Base-by-base conservation (phyloP, 257 asterid species). In the Nicotiana obtusifolia region DNA sequence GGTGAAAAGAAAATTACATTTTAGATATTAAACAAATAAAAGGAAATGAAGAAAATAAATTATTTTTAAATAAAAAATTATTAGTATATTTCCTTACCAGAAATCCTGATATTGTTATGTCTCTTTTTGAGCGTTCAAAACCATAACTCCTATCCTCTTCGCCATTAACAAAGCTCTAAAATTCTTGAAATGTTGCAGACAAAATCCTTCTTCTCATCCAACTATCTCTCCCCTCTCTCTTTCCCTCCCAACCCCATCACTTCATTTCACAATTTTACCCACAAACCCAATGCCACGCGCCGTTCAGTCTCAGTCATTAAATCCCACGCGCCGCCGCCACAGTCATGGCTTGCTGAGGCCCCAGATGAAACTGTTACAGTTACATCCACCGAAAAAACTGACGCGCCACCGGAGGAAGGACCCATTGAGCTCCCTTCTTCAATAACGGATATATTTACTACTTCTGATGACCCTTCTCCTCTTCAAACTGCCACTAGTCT, bases 401-500 rank as follows among this genome's bases (percentile, higher is more conserved):
- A 57, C 24, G 60, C 53, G 57, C 44, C 89, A 16, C 80, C 15
- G 67, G 82, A 81, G 41, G 95, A 87, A 62, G 98, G 97, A 35
- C 98, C 98, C 28, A 60, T 93, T 67, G 95, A 92, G 89, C 84
- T 93, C 65, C 87, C 93, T 33, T 86, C 92, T 64, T 90, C 95
- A 7, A 9, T 37, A 66, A 80, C 91, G 66, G 57, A 91, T 16
- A 61, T 92, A 66, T 91, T 92, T 68, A 85, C 91, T 22, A 71
- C 84, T 80, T 35, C 87, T n/a, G 91, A 90, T 65, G 86, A 91
- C 8, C 96, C 94, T 61, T 85, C 91, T 10, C 83, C 89, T 31
- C 91, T 95, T 73, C 99, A 93, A 79, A 88, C 93, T 10, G 94
- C 99, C 81, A 90, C 98, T 77, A 90, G 98, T 88, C 87, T 93